Conservation (phyloP, 441 rosid genomes). For the Raphanus hybrid region DNA sequence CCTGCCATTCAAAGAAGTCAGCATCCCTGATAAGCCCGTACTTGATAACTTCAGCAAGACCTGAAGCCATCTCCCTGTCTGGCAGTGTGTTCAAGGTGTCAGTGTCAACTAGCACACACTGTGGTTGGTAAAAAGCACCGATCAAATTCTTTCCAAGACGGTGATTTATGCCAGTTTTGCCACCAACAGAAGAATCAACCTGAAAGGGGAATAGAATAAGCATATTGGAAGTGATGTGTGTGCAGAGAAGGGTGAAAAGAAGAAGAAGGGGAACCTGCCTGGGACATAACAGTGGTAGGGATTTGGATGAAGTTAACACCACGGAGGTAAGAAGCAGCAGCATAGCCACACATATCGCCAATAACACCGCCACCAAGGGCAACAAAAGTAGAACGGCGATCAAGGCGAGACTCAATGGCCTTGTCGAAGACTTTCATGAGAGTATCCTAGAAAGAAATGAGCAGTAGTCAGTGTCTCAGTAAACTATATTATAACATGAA, state of each 20-base stretch:
- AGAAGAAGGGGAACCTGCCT: constrained; percentile 67
- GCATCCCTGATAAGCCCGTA: constrained; percentile 95
- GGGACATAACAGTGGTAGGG: constrained; percentile 97
- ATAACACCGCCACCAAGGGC: constrained; percentile 99
- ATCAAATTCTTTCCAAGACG: constrained; percentile 93
- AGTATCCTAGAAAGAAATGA: constrained; percentile 56
- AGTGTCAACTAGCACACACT: constrained; percentile 87
- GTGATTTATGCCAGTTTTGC: constrained; percentile 96
- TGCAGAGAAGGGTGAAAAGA: constrained; percentile 1
- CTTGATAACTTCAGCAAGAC: constrained; percentile 91
- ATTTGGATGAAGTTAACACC: constrained; percentile 98
- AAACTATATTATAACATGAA: not conserved
- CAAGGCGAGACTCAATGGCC: constrained; percentile 90
- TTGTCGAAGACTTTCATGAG: constrained; percentile 94
- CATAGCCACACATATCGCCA: constrained; percentile 98
- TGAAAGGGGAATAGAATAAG: constrained; percentile 42
- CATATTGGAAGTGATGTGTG: no score
- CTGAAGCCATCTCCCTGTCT: constrained; percentile 91
- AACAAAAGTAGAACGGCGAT: constrained; percentile 82
- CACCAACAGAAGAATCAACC: constrained; percentile 99
- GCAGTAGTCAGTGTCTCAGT: constrained; percentile 1
- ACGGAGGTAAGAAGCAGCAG: constrained; percentile 92
- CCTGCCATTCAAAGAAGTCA: constrained; percentile 97
- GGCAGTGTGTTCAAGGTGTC: constrained; percentile 91
- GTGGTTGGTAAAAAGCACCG: constrained; percentile 99